phyloP scores from a whole-genome alignment of 495 filamentous ascomycete species.

The Aspergillus mulundensis region DNA sequence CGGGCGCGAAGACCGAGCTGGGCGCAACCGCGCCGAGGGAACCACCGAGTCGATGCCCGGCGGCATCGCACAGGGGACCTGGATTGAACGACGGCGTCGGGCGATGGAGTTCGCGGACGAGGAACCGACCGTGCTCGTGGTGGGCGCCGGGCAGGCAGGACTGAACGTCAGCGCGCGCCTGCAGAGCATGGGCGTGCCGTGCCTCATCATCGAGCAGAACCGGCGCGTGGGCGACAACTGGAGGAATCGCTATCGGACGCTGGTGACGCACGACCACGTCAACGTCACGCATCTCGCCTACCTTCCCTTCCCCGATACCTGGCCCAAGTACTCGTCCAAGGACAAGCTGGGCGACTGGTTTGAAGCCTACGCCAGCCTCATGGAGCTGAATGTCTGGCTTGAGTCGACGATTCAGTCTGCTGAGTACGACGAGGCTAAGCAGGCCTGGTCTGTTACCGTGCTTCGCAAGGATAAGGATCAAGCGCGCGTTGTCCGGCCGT shows the following conservation, averaged over 20 bases:
- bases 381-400: slow-evolving; percentile 75
- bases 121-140: slow-evolving; percentile 61
- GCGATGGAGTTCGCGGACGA: slow-evolving; percentile 45
- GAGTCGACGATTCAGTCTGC: slow-evolving; percentile 47
- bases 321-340: slow-evolving; percentile 69
- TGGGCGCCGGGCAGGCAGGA: slow-evolving; percentile 54
- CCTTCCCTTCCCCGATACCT: slow-evolving; percentile 61
- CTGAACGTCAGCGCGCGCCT: slow-evolving; percentile 64
- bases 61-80: slow-evolving; percentile 41
- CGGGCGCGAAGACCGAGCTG: slow-evolving; percentile 46
- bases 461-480: slow-evolving; percentile 38
- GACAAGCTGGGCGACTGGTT: slow-evolving; percentile 78
- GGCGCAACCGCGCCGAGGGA: slow-evolving; percentile 39
- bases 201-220: slow-evolving; percentile 63
- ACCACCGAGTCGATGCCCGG: background rate
- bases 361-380: slow-evolving; percentile 61
- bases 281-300: slow-evolving; percentile 74
- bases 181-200: slow-evolving; percentile 58
- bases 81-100: slow-evolving; percentile 53
- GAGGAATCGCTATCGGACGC: slow-evolving; percentile 55
- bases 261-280: slow-evolving; percentile 66
- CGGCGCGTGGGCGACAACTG: slow-evolving; percentile 70
- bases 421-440: slow-evolving; percentile 47
- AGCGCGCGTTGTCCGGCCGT: slow-evolving; percentile 39
- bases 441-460: slow-evolving; percentile 58